phyloP scores from a whole-genome alignment of 306 rosid species.

The Morella rubra region DNA sequence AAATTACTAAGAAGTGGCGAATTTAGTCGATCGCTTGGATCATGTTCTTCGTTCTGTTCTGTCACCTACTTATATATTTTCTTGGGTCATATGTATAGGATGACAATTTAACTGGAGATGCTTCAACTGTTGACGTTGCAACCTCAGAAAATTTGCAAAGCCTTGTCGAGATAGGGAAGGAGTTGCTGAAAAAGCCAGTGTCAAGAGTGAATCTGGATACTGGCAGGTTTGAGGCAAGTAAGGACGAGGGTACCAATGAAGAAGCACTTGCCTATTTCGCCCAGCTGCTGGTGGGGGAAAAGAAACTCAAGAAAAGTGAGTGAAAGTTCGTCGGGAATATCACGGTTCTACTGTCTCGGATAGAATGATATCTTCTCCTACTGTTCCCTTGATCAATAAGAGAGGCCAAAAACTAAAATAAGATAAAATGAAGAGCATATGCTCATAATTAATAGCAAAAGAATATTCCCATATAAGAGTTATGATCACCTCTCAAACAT shows the following conservation, averaged over 20 bases:
- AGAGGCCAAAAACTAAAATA: too few species aligned
- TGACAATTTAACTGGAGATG: constrained; percentile 29
- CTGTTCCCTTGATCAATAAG: neutral
- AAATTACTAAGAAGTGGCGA: too few species aligned
- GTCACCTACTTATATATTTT: too few species aligned
- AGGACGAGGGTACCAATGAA: constrained; percentile 24
- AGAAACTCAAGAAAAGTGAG: neutral
- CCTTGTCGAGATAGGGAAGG: constrained; percentile 26
- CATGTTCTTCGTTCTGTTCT: too few species aligned
- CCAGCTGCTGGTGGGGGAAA: constrained; percentile 18
- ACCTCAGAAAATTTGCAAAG: constrained; percentile 28
- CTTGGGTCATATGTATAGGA: constrained; percentile 8
- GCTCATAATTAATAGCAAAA: too few species aligned
- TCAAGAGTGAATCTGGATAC: constrained; percentile 31
- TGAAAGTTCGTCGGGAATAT: neutral
- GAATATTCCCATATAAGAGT: too few species aligned
- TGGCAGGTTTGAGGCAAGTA: constrained; percentile 16
- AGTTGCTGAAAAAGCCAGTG: constrained; percentile 28
- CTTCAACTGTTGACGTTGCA: constrained; percentile 25
- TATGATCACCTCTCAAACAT: too few species aligned
- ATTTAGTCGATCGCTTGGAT: too few species aligned
- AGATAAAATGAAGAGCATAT: too few species aligned
- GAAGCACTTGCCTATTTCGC: constrained; percentile 28
- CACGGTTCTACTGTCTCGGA: neutral
- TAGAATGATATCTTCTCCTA: neutral